A percentile compares a stretch with the other conserved stretches of the same genome.
Conservation (phyloP, 495 filamentous ascomycete genomes). For the Xylaria scruposa region DNA sequence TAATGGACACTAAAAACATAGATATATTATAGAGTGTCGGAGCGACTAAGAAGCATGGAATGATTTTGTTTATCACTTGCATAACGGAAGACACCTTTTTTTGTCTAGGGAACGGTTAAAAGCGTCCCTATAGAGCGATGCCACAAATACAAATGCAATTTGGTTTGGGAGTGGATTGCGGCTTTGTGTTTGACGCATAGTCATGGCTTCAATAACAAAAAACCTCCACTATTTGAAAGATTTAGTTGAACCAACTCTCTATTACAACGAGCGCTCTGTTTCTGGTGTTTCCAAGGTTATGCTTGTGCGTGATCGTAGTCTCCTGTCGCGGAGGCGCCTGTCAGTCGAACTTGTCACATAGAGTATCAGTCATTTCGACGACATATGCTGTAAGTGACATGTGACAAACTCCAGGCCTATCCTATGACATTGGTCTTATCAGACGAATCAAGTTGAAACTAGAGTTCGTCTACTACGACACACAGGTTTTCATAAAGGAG, state of each 20-base stretch:
- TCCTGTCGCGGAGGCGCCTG: background rate
- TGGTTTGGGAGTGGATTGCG: background rate
- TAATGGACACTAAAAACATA: conserved; percentile 18
- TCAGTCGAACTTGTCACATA: background rate
- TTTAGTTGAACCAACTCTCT: background rate
- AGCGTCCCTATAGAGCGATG: conserved; percentile 3
- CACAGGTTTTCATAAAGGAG: no score
- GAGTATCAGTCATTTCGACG: background rate
- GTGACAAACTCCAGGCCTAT: background rate
- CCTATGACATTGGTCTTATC: background rate
- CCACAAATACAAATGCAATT: background rate
- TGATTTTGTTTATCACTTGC: conserved; percentile 14
- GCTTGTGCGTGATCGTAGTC: background rate
- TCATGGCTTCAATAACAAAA: background rate
- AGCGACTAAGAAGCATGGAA: background rate
- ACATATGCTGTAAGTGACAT: background rate
- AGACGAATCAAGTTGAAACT: background rate
- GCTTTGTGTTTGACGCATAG: background rate
- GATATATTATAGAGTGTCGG: conserved; percentile 1
- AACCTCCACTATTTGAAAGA: background rate
- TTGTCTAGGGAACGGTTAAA: background rate
- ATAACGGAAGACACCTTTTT: conserved; percentile 8
- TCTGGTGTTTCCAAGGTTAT: background rate
- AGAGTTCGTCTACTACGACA: background rate
- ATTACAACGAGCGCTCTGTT: background rate